phyloP scores from a whole-genome alignment of 140 eudicot species.

The Bidens hawaiensis region DNA sequence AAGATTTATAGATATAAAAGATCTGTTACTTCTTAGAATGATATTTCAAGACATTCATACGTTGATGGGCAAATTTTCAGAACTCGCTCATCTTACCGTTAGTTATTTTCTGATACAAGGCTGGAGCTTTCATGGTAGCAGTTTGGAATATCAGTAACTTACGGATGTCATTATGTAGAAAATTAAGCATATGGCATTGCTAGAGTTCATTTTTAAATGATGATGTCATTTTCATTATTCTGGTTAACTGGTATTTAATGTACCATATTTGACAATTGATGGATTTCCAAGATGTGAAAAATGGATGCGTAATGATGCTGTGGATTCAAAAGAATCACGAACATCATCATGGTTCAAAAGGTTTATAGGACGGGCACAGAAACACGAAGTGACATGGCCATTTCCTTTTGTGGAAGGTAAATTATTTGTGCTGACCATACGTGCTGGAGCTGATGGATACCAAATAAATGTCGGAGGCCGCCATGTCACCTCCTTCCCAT shows the following conservation, averaged over 20 bases:
- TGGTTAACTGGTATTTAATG: constrained; percentile 10
- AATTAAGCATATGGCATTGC: neutral
- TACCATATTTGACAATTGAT: constrained; percentile 58
- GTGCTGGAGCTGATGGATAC: constrained; percentile 96
- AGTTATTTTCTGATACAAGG: neutral
- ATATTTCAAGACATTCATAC: neutral
- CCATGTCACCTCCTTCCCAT: constrained; percentile 88
- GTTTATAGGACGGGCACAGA: constrained; percentile 88
- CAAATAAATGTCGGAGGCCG: constrained; percentile 96
- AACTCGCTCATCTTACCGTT: neutral
- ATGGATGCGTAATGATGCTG: constrained; percentile 72
- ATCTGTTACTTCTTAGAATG: neutral
- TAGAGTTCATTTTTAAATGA: neutral
- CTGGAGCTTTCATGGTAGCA: neutral
- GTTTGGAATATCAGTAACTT: no score
- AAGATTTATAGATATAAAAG: neutral
- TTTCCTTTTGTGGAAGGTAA: constrained; percentile 86
- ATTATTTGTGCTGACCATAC: constrained; percentile 78
- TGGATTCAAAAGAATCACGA: constrained; percentile 65
- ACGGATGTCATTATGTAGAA: neutral
- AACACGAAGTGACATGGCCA: constrained; percentile 93
- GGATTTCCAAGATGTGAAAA: constrained; percentile 87
- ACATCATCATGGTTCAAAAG: constrained; percentile 84
- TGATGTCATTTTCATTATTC: neutral
- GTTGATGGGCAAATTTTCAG: neutral